Percentiles rank a stretch among this genome's conserved stretches.
Evolutionary conservation across 768 basidiomycete genomes (phyloP).

Genomic region (Hydnum rufescens): DNA sequence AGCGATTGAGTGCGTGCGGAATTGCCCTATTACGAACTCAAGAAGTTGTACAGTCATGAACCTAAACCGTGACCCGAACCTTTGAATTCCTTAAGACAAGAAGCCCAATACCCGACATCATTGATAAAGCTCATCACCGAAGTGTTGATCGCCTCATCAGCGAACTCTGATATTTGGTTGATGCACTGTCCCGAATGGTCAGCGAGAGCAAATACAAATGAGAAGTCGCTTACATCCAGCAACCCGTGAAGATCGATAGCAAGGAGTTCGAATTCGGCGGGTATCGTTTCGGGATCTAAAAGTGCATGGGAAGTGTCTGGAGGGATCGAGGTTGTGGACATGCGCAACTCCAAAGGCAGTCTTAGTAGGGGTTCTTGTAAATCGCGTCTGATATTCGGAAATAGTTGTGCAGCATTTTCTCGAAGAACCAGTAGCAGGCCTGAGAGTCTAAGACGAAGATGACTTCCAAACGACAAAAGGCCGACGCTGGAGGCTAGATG

Average conservation of each 20-base stretch:
- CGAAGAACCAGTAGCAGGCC: constrained; percentile 51
- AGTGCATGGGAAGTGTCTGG: neutral
- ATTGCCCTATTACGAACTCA: too few species aligned
- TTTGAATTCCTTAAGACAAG: constrained; percentile 43
- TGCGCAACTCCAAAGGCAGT: neutral
- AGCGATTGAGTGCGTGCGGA: constrained; percentile 49
- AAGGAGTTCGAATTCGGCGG: neutral
- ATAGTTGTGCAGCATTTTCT: constrained; percentile 43
- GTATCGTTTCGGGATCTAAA: neutral
- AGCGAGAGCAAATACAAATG: neutral
- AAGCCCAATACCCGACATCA: constrained; percentile 52
- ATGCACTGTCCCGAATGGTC: neutral
- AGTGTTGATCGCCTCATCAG: constrained; percentile 48
- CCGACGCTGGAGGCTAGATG: constrained; percentile 62
- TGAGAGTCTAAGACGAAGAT: constrained; percentile 48
- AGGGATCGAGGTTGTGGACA: neutral
- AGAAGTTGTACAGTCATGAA: neutral
- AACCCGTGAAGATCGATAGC: neutral
- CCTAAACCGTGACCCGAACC: constrained; percentile 18
- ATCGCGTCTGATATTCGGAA: neutral
- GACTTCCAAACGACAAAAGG: constrained; percentile 51
- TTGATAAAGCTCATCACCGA: constrained; percentile 49
- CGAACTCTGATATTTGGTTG: constrained; percentile 5
- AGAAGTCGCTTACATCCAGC: neutral
- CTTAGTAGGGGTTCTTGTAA: neutral